Percentiles rank a stretch among this genome's conserved stretches.
phyloP scores from a whole-genome alignment of 768 basidiomycete species.

The Suillus bovinus region DNA sequence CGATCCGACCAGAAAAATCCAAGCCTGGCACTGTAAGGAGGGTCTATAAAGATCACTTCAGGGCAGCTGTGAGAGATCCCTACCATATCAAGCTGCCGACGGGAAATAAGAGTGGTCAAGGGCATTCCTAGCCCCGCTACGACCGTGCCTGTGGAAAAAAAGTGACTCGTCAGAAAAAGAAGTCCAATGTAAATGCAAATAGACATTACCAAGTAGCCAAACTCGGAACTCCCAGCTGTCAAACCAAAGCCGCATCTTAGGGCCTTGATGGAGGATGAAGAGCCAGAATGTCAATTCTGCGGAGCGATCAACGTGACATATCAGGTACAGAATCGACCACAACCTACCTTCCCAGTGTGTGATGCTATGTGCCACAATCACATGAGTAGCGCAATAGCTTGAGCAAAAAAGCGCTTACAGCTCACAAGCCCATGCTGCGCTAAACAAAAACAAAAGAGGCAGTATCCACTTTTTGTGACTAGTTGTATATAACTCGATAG shows the following conservation, averaged over 20 bases:
- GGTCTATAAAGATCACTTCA: slow-evolving; percentile 15
- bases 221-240: slow-evolving; percentile 73
- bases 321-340: not conserved
- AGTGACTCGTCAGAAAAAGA: slow-evolving; percentile 17
- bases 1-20: slow-evolving; percentile 75
- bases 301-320: not conserved
- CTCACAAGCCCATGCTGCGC: slow-evolving; percentile 76
- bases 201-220: slow-evolving; percentile 62
- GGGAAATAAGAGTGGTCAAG: slow-evolving; percentile 58
- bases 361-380: slow-evolving; percentile 42
- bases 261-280: slow-evolving; percentile 78
- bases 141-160: slow-evolving; percentile 51
- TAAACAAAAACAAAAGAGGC: slow-evolving; percentile 70
- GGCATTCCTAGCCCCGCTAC: slow-evolving; percentile 73
- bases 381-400: slow-evolving; percentile 5
- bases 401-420: slow-evolving; percentile 48
- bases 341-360: slow-evolving; percentile 77
- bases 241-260: slow-evolving; percentile 73
- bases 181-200: not conserved
- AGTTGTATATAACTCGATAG: slow-evolving; percentile 50
- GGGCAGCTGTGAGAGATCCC: slow-evolving; percentile 10
- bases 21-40: slow-evolving; percentile 58
- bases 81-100: slow-evolving; percentile 61
- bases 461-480: slow-evolving; percentile 55
- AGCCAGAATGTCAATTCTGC: slow-evolving; percentile 81